Evolutionary conservation across 2,329 filamentous ascomycete species (phyloP), one percentile per base, ranked within the genome.

Genomic region (Sclerotinia trifoliorum): DNA sequence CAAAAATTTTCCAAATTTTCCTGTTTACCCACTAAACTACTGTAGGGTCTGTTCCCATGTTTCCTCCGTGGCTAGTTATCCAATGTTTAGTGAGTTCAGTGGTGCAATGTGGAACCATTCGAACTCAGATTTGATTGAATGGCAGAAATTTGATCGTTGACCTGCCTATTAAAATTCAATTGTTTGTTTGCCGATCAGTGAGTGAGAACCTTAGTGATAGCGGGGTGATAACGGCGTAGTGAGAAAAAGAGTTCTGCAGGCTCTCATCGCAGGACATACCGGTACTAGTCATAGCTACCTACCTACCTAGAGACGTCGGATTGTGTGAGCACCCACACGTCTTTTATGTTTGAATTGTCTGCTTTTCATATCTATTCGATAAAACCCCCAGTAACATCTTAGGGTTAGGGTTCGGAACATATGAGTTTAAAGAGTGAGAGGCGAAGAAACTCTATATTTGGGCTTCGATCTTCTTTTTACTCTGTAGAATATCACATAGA

Each of bases 381-480:
- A 13, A 51, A 24, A 2, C 46, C 60, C 60, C 60, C 24, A 39
- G 46, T 51, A 51, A 51, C 26, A 26, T n/a, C 24, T 63, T 63
- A 63, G 60, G 60, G 60, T 15, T 63, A 63, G 60, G 54, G 54
- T 56, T 56, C 19, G 54, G 54, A 56, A 39, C 54, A 56, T 56
- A 19, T n/a, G 32, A 39, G n/a, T 32, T 10, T 56, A 10, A 11
- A 35, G 54, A 13, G 29, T 3, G 52, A 56, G 54, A 35, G 13
- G 54, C 21, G 11, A 7, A 11, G 5, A 56, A 39, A 35, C 29
- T 55, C 19, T 55, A 32, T 32, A 55, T 55, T 35, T 19, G 3
- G 17, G 35, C n/a, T 39, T n/a, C 17, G 54, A 35, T 7, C 5
- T 32, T 39, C 13, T 3, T n/a, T 4, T 56, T 56, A 24, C 19